Conservation (phyloP, 148 eudicot genomes). For the Cornus suecica region DNA sequence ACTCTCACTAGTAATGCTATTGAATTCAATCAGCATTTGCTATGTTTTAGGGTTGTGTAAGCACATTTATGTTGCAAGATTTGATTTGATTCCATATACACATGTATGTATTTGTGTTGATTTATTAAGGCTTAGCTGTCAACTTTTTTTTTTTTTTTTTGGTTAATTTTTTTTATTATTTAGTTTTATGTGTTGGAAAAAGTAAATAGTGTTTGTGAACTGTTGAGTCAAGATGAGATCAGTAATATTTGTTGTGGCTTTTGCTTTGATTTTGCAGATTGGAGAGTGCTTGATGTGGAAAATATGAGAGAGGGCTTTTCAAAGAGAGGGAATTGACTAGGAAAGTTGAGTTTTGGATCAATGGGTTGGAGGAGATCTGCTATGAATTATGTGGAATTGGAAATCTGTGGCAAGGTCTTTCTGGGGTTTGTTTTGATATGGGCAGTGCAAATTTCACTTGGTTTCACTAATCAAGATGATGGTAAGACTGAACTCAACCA, state of each 20-base stretch:
- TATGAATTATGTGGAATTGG: conserved; percentile 14
- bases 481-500: conserved; percentile 34
- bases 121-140: neutral
- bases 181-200: neutral
- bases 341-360: conserved; percentile 31
- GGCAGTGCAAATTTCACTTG: conserved; percentile 30
- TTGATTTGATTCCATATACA: neutral
- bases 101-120: neutral
- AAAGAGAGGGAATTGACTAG: conserved; percentile 19
- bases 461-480: conserved; percentile 52
- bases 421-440: conserved; percentile 32
- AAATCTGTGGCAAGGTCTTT: conserved; percentile 27
- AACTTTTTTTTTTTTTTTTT: neutral
- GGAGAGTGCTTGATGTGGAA: conserved; percentile 12
- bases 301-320: conserved; percentile 18
- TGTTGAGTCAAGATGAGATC: conserved; percentile 8
- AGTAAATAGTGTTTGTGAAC: neutral
- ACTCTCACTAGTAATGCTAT: neutral
- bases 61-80: conserved; percentile 1
- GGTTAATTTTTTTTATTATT: neutral
- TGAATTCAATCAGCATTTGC: conserved; percentile 15
- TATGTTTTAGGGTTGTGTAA: neutral
- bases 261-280: conserved; percentile 26
- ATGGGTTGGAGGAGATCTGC: conserved; percentile 53
- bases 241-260: neutral